phyloP scores from a whole-genome alignment of 2,329 filamentous ascomycete genomes.

The Cercospora sesami region DNA sequence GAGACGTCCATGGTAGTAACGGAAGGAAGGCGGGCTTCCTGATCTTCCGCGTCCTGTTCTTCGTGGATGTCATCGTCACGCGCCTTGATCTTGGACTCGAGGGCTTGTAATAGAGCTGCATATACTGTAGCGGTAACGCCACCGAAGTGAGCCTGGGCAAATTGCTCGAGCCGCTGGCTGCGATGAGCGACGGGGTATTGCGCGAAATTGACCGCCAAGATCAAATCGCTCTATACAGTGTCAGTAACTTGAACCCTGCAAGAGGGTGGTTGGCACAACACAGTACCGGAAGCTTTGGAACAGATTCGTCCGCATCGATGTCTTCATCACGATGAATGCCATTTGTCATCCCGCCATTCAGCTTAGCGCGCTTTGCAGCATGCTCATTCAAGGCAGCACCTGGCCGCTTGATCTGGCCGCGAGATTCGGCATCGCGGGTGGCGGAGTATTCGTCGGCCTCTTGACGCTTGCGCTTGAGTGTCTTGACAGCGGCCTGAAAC shows the following conservation, averaged over 20 bases:
- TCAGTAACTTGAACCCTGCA: conserved; percentile 29
- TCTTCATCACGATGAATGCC: conserved; percentile 30
- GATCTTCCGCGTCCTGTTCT: conserved; percentile 43
- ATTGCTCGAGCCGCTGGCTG: conserved; percentile 72
- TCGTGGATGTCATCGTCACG: conserved; percentile 62
- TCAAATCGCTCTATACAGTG: conserved; percentile 61
- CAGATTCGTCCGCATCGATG: conserved; percentile 30
- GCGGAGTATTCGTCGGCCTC: conserved; percentile 43
- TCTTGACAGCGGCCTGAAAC: conserved; percentile 58
- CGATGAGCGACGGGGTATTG: conserved; percentile 81
- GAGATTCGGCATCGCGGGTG: conserved; percentile 31
- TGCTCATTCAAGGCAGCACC: conserved; percentile 18
- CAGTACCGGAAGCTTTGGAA: conserved; percentile 40
- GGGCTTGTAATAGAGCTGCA: conserved; percentile 65
- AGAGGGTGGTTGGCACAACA: conserved; percentile 26
- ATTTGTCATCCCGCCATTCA: conserved; percentile 37
- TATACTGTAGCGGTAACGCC: conserved; percentile 77
- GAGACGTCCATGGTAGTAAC: conserved; percentile 46
- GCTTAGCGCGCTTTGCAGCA: conserved; percentile 37
- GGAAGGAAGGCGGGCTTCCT: conserved; percentile 38
- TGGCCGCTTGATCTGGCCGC: conserved; percentile 30
- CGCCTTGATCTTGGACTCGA: conserved; percentile 67
- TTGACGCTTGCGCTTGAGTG: conserved; percentile 56
- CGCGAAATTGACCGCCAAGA: conserved; percentile 79
- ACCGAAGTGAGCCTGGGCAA: conserved; percentile 70